Base-by-base conservation (phyloP, 2,329 filamentous ascomycete genomes). In the Colletotrichum shisoi region DNA sequence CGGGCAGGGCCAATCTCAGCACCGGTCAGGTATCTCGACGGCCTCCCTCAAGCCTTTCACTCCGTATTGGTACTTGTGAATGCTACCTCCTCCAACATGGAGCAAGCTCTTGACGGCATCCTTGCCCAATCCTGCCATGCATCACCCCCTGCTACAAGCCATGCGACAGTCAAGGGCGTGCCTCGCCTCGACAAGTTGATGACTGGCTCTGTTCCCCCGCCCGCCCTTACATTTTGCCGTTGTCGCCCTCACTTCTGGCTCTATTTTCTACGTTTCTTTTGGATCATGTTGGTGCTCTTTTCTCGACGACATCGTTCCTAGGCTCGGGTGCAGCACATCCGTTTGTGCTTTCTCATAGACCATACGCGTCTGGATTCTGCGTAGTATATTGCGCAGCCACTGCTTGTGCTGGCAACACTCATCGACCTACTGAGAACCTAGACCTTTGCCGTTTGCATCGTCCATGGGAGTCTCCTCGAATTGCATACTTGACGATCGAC, bases 91-190 rank as follows among this genome's bases (percentile, higher is more conserved):
- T 37, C 40, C 54, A n/a, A 53, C 45, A 48, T 53, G 51, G 66
- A 62, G 57, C 62, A 24, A 39, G 19, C 45, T 53, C 40, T 62
- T 31, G 57, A 68, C 56, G 24, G 45, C 31, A 62, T 62, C 45
- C 45, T 67, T 39, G 46, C 62, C 62, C 34, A 9, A 57, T 53
- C 66, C 57, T 51, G 19, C 39, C 46, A 17, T 57, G 31, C 17
- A 57, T n/a, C 44, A 19, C 24, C 53, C 61, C 65, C 51, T 68
- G 66, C 51, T 17, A 21, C 39, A 34, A 53, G 66, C 66, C 60
- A 67, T 67, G 54, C 62, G 51, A 62, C 44, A 40, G 62, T 66
- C 66, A 15, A 61, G 62, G 46, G 66, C 40, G 49, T 53, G 21
- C 19, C 42, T 24, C 61, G 61, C 40, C 63, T 40, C 39, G 53